Percentiles rank a stretch among this genome's conserved stretches.
Evolutionary conservation across 208 protist species (phyloP).

Genomic region (Herpetomonas samuelpessoai): DNA sequence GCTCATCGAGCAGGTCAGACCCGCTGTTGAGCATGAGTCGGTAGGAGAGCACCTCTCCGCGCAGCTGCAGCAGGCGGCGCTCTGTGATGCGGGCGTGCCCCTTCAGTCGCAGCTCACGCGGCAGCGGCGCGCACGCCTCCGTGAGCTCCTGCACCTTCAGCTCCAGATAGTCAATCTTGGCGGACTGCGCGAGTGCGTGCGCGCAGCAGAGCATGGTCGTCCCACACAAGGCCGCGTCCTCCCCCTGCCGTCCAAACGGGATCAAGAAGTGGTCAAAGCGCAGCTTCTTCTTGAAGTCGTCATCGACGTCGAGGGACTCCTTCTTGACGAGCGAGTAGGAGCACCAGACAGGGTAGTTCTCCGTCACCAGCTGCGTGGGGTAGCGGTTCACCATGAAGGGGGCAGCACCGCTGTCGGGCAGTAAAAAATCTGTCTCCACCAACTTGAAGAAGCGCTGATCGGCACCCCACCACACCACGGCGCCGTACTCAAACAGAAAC

Average conservation of each 20-base stretch:
- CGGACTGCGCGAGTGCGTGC: conserved; percentile 74
- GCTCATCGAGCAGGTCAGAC: conserved; percentile 77
- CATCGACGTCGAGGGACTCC: conserved; percentile 54
- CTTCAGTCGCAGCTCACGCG: conserved; percentile 56
- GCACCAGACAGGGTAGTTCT: conserved; percentile 82
- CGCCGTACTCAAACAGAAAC: conserved; percentile 76
- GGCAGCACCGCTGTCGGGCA: conserved; percentile 53
- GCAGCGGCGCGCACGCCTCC: conserved; percentile 66
- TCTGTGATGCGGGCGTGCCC: conserved; percentile 64
- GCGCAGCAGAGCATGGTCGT: conserved; percentile 68
- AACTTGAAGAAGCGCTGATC: conserved; percentile 78
- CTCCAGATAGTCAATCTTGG: conserved; percentile 84
- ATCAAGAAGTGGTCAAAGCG: conserved; percentile 77
- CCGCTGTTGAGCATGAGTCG: conserved; percentile 79
- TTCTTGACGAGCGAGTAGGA: conserved; percentile 59
- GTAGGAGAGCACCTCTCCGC: conserved; percentile 71
- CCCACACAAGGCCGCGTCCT: conserved; percentile 34
- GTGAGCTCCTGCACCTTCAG: conserved; percentile 67
- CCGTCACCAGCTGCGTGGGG: conserved; percentile 58
- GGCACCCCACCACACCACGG: conserved; percentile 82
- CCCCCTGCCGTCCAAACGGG: conserved; percentile 53
- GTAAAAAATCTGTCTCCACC: conserved; percentile 78
- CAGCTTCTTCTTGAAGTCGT: conserved; percentile 59
- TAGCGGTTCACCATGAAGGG: conserved; percentile 68
- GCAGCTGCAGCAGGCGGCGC: conserved; percentile 56